These are phyloP conservation scores for apple (Malus domestica) DNA, from an alignment of 306 rosid species.

Conservation along the genomic window ASM211411v1 NC_041801.1:3367001-3367500, in stretches of 20 bases:
- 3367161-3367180: slow-evolving; percentile 3
- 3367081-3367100: neutral
- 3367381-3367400: neutral
- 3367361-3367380: neutral
- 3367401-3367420: too few relatives aligned
- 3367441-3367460: neutral
- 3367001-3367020: neutral
- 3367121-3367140: neutral
- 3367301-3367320: too few relatives aligned
- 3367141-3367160: neutral
- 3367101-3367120: neutral
- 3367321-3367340: neutral
- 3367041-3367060: slow-evolving; percentile 6
- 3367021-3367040: neutral
- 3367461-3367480: neutral
- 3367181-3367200: slow-evolving; percentile 19
- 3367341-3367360: neutral
- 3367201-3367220: slow-evolving; percentile 31
- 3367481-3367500: neutral
- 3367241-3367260: slow-evolving; percentile 10
- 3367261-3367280: neutral
- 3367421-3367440: slow-evolving; percentile 1
- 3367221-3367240: slow-evolving; percentile 27
- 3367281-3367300: neutral
- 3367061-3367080: slow-evolving; percentile 13